A percentile compares a stretch with the other conserved stretches of the same genome.
phyloP scores from a whole-genome alignment of 108 stramenopile species.

The Aurantiochytrium sp. region DNA sequence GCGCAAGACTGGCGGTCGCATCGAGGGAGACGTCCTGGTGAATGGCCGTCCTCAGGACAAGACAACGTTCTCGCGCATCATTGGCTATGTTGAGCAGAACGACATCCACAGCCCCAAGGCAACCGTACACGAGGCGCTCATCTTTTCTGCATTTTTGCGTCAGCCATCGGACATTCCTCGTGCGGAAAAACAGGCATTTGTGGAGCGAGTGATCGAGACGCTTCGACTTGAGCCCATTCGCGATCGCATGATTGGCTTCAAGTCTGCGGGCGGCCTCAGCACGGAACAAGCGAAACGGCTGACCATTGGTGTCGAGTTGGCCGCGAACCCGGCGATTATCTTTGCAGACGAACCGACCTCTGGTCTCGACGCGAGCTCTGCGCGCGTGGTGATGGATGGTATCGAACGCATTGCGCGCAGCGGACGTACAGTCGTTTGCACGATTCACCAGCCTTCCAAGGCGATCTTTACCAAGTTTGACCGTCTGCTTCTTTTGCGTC shows the following conservation, averaged over 20 bases:
- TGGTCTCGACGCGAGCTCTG: constrained; percentile 3
- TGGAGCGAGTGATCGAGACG: not conserved
- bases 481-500: constrained; percentile 25
- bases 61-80: constrained; percentile 15
- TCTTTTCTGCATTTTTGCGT: constrained; percentile 35
- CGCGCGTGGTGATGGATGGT: not conserved
- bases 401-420: not conserved
- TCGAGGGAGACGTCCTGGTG: constrained; percentile 46
- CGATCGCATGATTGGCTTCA: constrained; percentile 9
- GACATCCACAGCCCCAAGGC: constrained; percentile 54
- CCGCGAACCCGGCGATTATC: constrained; percentile 63
- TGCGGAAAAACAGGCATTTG: not conserved
- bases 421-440: constrained; percentile 30
- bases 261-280: constrained; percentile 52
- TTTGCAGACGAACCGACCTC: constrained; percentile 68
- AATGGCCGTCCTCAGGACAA: constrained; percentile 50
- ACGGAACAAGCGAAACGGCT: constrained; percentile 78
- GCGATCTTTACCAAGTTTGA: constrained; percentile 29
- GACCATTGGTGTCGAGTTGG: constrained; percentile 70
- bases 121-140: constrained; percentile 58
- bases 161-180: not conserved
- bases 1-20: constrained; percentile 52
- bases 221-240: constrained; percentile 12
- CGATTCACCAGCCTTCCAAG: constrained; percentile 38
- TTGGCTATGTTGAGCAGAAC: constrained; percentile 62